Base-by-base conservation (phyloP, 495 filamentous ascomycete species). In the Aspergillus steynii region DNA sequence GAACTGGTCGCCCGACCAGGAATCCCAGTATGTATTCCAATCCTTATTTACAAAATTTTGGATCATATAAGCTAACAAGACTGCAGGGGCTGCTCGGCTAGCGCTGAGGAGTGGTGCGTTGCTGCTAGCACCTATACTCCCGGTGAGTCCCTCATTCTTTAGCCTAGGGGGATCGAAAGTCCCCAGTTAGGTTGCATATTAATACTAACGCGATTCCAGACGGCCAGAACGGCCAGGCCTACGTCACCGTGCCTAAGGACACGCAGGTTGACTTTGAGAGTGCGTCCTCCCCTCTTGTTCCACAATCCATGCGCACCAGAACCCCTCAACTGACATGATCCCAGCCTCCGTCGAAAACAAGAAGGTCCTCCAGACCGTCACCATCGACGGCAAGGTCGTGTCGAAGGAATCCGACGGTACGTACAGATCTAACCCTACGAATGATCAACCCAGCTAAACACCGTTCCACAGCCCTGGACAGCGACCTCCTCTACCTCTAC, bases 1-100 rank as follows among this genome's bases (percentile, higher is more conserved):
- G 57, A 67, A 63, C 48, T 67, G 65, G 65, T 63, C 57, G 29
- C 65, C 57, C 12, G 61, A 67, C 20, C 65, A 67, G 55, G 55
- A 61, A 26, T 63, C 65, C 9, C 61, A 67, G 65, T 67, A 61
- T 45, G 65, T 55, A 25, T 15, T 26, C 14, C 14, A 4, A 1
- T 9, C n/a, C 3, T 20, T 5, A 12, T 1, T 15, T 2, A 20
- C 20, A 20, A 20, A 20, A 20, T 20, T 20, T 20, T 20, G 20
- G 20, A 20, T 20, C 20, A 20, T 20, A 20, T 20, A 20, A 20
- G 25, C 25, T 29, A 26, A 31, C 29, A 5, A 0, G 4, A 55
- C 27, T 27, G 34, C 42, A 66, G 64, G 53, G 60, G 60, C 8
- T 66, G 64, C 53, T 53, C 64, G 25, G 64, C 64, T 4, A 50